Evolutionary conservation across 2,329 filamentous ascomycete species (phyloP), one percentile per base, ranked within the genome.

Genomic region (Arthrobotrys iridis): DNA sequence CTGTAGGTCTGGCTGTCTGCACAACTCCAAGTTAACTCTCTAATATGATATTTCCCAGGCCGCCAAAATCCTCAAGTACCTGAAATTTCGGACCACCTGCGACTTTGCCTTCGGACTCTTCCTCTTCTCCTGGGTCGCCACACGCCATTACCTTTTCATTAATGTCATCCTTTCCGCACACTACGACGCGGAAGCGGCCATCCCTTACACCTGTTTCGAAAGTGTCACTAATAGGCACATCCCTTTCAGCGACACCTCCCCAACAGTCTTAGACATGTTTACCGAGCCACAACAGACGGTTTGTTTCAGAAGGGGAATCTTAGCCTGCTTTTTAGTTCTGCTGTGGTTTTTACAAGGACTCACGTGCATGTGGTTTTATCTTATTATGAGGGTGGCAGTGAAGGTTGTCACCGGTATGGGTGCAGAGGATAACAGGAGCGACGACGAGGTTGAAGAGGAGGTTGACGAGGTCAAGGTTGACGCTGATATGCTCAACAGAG

Each of bases 21-120:
- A 45, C 10, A 57, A 26, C 43, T 46, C 5, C 33, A 18, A 15
- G 15, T 46, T 11, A 7, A 24, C 15, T 62, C 62, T 15, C 13
- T 48, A 40, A 50, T 62, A 50, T 37, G 8, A 11, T 26, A 57
- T 10, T 11, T 37, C 18, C 8, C 76, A 96, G 93, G 84, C 89
- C 28, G 95, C 95, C 79, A 99, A 99, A 83, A 92, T 93, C 80
- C 88, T 98, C 78, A 97, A 97, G 82, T 99, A 98, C 81, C 84
- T 93, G 59, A 90, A 91, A 76, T 93, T 87, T 82, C 88, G 88
- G 77, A 89, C 84, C 2, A 83, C 90, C 63, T 97, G 93, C 84
- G 95, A 98, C 81, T 83, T 89, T 76, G 88, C 89, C 57, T 98
- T 98, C 80, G 93, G 89, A 37, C 81, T 94, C 24, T 97, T 98